Evolutionary conservation across 352 stramenopile genomes (phyloP).

Genomic region (Chrysophaeum taylorii): DNA sequence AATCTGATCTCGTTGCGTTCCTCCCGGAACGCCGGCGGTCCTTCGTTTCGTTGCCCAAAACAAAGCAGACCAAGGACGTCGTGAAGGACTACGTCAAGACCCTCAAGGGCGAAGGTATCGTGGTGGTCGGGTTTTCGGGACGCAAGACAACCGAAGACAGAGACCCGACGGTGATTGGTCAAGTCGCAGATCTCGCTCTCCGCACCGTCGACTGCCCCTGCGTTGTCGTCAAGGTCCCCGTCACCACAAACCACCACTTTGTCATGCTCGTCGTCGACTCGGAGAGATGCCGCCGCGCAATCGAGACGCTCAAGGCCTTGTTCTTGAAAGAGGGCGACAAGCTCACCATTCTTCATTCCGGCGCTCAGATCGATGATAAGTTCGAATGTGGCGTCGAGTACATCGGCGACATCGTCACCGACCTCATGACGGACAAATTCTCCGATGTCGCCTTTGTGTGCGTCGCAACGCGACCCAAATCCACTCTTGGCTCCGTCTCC

Average conservation of each 20-base stretch:
- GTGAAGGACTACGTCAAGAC: not conserved
- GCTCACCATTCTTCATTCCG: not conserved
- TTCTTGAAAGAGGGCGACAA: not conserved
- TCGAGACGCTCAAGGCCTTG: not conserved
- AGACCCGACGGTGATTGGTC: conserved; percentile 2
- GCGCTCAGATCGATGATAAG: not conserved
- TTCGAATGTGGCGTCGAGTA: not conserved
- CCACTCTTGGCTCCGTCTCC: not conserved
- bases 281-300: not conserved
- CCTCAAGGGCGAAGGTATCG: too few species aligned
- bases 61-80: not conserved
- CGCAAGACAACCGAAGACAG: not conserved
- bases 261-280: not conserved
- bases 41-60: not conserved
- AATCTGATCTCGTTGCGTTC: not conserved
- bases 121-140: not conserved
- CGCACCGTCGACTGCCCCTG: not conserved
- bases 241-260: not conserved
- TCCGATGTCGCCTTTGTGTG: not conserved
- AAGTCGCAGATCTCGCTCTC: not conserved
- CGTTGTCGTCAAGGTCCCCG: not conserved
- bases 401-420: not conserved
- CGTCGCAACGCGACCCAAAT: conserved; percentile 8
- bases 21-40: not conserved
- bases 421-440: not conserved